A percentile compares a stretch with the other conserved stretches of the same genome.
Evolutionary conservation across 2,329 filamentous ascomycete species (phyloP).

Genomic region (Escovopsis weberi): DNA sequence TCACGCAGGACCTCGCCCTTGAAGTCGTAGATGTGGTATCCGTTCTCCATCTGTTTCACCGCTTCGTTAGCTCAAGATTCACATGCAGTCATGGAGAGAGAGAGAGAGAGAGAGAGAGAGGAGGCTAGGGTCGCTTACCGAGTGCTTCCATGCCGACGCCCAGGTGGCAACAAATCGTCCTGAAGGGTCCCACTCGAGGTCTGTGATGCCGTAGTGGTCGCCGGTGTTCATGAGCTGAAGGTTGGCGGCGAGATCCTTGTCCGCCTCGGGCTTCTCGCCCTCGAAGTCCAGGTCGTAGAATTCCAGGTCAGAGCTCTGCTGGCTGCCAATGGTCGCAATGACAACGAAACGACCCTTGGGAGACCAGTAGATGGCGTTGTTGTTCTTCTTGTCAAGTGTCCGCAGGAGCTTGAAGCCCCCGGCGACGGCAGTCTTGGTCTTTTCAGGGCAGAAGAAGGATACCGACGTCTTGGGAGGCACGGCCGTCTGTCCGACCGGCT

Average conservation of each 20-base stretch:
- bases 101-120: conserved; percentile 1
- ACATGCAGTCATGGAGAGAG: conserved; percentile 3
- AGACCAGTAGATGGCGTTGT: conserved; percentile 98
- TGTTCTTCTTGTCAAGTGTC: conserved; percentile 97
- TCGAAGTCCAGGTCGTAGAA: conserved; percentile 98
- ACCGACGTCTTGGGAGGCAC: conserved; percentile 90
- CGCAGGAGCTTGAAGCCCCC: conserved; percentile 96
- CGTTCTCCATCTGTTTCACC: conserved; percentile 77
- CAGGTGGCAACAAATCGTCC: conserved; percentile 89
- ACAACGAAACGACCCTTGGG: conserved; percentile 91
- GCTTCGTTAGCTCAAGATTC: not conserved
- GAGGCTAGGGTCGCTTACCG: conserved; percentile 42
- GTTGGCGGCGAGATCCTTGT: conserved; percentile 91
- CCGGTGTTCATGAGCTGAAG: conserved; percentile 85
- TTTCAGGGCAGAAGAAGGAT: conserved; percentile 93
- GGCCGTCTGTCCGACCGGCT: conserved; percentile 61
- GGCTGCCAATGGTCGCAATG: conserved; percentile 81
- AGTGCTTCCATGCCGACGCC: conserved; percentile 90
- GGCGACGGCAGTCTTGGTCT: conserved; percentile 62
- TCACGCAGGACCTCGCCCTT: conserved; percentile 78
- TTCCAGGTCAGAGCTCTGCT: conserved; percentile 88
- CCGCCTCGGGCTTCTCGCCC: conserved; percentile 82
- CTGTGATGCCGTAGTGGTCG: conserved; percentile 95
- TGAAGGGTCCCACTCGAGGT: conserved; percentile 95
- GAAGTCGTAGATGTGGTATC: conserved; percentile 97